Conservation (phyloP, 768 basidiomycete species). For the Tephrocybe sp. region DNA sequence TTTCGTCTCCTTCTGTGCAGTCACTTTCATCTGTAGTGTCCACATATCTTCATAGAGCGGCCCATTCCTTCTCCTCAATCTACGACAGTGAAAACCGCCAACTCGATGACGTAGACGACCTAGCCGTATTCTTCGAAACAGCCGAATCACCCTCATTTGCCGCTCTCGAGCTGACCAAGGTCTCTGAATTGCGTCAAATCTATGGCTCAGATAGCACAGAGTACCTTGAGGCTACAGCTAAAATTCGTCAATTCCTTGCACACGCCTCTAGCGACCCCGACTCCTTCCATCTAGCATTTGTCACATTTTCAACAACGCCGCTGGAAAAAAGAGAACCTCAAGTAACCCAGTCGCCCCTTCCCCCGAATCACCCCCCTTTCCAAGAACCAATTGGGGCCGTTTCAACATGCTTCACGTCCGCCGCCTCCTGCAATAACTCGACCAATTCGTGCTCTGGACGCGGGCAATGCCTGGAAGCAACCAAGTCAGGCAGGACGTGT, state of each 20-base stretch:
- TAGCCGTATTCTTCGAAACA: conserved; percentile 55
- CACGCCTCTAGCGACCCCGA: conserved; percentile 35
- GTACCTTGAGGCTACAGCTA: conserved; percentile 45
- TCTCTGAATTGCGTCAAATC: conserved; percentile 45
- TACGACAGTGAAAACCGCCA: conserved; percentile 32
- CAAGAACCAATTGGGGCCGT: conserved; percentile 57
- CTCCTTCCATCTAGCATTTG: conserved; percentile 48
- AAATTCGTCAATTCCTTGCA: conserved; percentile 50
- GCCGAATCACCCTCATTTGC: conserved; percentile 55
- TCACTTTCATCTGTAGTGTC: conserved; percentile 55
- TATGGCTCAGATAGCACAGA: conserved; percentile 55
- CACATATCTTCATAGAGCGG: conserved; percentile 59
- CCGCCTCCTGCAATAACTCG: conserved; percentile 55
- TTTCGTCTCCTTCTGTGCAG: conserved; percentile 31
- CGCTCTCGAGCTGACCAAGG: conserved; percentile 56
- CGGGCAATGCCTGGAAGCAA: conserved; percentile 63
- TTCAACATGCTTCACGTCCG: conserved; percentile 61
- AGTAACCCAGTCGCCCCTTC: conserved; percentile 48
- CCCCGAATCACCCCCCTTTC: conserved; percentile 38
- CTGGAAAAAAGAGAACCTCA: conserved; percentile 38
- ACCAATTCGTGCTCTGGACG: conserved; percentile 71
- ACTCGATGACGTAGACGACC: no score
- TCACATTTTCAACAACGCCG: conserved; percentile 43
- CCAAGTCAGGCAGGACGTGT: conserved; percentile 57
- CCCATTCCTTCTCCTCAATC: conserved; percentile 55